Evolutionary conservation across 2,329 filamentous ascomycete genomes (phyloP).

Genomic region (Epichloe festucae): DNA sequence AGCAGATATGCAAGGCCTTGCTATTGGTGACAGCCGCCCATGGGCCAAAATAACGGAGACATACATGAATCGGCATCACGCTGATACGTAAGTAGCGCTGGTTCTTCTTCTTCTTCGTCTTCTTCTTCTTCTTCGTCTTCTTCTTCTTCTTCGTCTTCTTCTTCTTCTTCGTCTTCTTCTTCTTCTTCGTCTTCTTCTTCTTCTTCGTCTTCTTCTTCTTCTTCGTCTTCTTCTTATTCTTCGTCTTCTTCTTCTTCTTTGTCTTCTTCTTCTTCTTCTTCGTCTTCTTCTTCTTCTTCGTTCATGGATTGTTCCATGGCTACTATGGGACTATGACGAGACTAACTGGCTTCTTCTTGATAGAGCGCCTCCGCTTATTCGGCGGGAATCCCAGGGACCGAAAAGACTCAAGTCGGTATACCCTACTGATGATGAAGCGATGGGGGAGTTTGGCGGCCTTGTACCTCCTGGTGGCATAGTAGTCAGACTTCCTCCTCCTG

Average conservation of each 20-base stretch:
- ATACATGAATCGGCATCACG: constrained; percentile 4
- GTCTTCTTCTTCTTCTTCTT: not conserved
- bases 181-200: not conserved
- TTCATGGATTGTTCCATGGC: not conserved
- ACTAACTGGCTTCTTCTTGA: not conserved
- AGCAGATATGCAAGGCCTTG: constrained; percentile 11
- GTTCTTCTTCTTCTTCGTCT: not conserved
- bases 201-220: not conserved
- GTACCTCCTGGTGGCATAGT: not conserved
- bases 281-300: not conserved
- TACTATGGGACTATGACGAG: no score
- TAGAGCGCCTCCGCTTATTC: constrained; percentile 8
- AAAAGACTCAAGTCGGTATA: not conserved
- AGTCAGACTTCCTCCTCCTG: not conserved
- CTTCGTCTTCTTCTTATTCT: not conserved
- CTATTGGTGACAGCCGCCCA: constrained; percentile 10
- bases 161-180: not conserved
- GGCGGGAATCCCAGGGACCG: not conserved
- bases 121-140: not conserved
- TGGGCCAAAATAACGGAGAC: constrained; percentile 9
- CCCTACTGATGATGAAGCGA: not conserved
- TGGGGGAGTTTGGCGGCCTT: constrained; percentile 1
- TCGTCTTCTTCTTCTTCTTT: not conserved
- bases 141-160: not conserved
- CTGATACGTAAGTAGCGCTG: constrained; percentile 5